Conservation (phyloP, 805 yeast species). For the Saturnispora dispora region DNA sequence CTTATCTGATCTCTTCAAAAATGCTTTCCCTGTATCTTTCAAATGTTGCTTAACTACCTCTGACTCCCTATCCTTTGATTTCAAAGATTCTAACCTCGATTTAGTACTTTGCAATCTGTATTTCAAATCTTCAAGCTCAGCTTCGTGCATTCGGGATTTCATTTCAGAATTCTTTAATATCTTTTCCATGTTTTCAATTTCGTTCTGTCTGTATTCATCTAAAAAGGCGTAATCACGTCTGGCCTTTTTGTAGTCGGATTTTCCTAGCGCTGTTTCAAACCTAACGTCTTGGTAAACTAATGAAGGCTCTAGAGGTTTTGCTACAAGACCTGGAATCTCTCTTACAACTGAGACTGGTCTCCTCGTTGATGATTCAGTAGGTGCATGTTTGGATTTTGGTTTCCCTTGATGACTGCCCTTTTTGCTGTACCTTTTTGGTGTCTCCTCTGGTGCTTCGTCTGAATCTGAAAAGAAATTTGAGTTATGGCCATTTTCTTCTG, state of each 20-base stretch:
- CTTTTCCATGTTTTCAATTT: constrained; percentile 50
- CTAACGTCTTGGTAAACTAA: constrained; percentile 56
- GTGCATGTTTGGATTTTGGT: constrained; percentile 71
- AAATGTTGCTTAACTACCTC: constrained; percentile 50
- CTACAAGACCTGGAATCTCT: constrained; percentile 57
- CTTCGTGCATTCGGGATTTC: constrained; percentile 31
- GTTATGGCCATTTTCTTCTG: constrained; percentile 18
- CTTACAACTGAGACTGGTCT: constrained; percentile 61
- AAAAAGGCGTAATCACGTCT: constrained; percentile 76
- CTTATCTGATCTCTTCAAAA: constrained; percentile 60
- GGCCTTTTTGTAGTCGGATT: constrained; percentile 47
- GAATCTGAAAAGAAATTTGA: constrained; percentile 2
- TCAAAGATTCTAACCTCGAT: constrained; percentile 58
- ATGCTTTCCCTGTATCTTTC: constrained; percentile 40
- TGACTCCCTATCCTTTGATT: constrained; percentile 66
- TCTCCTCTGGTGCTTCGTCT: constrained; percentile 14
- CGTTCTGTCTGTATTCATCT: constrained; percentile 75
- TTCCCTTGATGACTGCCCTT: constrained; percentile 15
- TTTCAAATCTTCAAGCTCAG: constrained; percentile 46
- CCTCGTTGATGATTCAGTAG: constrained; percentile 69
- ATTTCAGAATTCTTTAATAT: constrained; percentile 48
- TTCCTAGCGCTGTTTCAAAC: constrained; percentile 85
- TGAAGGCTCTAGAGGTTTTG: constrained; percentile 24
- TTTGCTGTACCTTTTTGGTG: constrained; percentile 23
- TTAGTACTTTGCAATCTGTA: constrained; percentile 51